Evolutionary conservation across 2,329 filamentous ascomycete species (phyloP), one percentile per base, ranked within the genome.

Genomic region (Dactylellina parvicollis): DNA sequence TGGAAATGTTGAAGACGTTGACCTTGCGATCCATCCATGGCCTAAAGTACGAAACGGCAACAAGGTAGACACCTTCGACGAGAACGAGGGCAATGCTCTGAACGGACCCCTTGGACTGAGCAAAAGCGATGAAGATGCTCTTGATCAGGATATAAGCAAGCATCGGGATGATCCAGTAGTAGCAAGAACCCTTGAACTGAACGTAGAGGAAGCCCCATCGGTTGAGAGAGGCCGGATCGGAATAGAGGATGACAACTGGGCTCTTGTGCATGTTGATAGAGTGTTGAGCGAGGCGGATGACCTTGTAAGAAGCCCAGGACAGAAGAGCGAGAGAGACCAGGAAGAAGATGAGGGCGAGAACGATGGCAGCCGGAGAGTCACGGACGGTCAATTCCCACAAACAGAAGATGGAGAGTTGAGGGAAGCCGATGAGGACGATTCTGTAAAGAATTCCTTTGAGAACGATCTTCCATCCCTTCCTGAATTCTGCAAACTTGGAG

Each of bases 1-100:
- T 97, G 73, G 92, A 87, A 79, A 98, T 96, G 83, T 97, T 97
- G 86, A 96, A 96, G 50, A 89, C 89, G 81, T 97, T 98, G 74
- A 92, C 96, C 83, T 93, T 94, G 87, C 96, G 96, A 85, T 97
- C 94, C 94, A 98, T 98, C 90, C 92, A 98, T 16, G 94, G 94
- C 72, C 92, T 89, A 76, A 97, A 83, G 60, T 96, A 89, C 72
- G 88, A 90, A 64, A 92, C 88, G 20, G 83, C 88, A 77, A 96
- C 90, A 65, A 98, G 85, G 77, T 90, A 89, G 57, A 82, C 87
- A 1, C 89, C 89, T 81, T 98, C 94, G 65, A 97, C 88, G 71
- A 97, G 84, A 40, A 98, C 84, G 67, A 97, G 85, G 14, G 89
- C 91, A 67, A 97, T 85, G 8, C 92, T 92, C 81, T 96, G 92